Evolutionary conservation across 495 filamentous ascomycete genomes (phyloP).

Genomic region (Lasiosphaeriaceae sp.): DNA sequence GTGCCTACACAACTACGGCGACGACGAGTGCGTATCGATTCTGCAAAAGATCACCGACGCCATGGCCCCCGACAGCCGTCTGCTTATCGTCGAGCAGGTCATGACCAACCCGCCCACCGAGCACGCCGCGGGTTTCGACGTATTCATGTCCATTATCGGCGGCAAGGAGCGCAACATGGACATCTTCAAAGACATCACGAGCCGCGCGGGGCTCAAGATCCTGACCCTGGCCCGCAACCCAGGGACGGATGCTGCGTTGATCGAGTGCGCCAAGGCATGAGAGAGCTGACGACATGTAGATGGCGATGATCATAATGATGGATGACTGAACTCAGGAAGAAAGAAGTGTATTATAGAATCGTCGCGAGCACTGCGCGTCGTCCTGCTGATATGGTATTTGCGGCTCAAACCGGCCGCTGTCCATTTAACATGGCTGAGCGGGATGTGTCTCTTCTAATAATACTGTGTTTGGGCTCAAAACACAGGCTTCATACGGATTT

Average conservation of each 20-base stretch:
- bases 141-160: constrained; percentile 18
- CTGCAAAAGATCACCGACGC: constrained; percentile 15
- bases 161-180: constrained; percentile 18
- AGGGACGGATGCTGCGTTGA: constrained; percentile 6
- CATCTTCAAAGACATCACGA: constrained; percentile 2
- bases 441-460: too few species aligned
- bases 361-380: too few species aligned
- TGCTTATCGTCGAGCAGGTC: constrained; percentile 32
- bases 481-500: too few species aligned
- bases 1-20: constrained; percentile 31
- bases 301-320: too few species aligned
- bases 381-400: too few species aligned
- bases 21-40: constrained; percentile 28
- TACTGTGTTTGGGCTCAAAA: too few species aligned
- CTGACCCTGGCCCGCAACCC: background rate
- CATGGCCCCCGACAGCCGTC: constrained; percentile 20
- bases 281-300: too few species aligned
- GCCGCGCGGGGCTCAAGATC: constrained; percentile 21
- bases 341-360: too few species aligned
- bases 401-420: too few species aligned
- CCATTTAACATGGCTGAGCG: too few species aligned
- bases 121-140: constrained; percentile 16
- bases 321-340: too few species aligned
- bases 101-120: constrained; percentile 16
- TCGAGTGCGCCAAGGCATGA: constrained; percentile 16